Evolutionary conservation across 2,329 filamentous ascomycete species (phyloP), one percentile per base, ranked within the genome.

Genomic region (Trichoderma gracile): DNA sequence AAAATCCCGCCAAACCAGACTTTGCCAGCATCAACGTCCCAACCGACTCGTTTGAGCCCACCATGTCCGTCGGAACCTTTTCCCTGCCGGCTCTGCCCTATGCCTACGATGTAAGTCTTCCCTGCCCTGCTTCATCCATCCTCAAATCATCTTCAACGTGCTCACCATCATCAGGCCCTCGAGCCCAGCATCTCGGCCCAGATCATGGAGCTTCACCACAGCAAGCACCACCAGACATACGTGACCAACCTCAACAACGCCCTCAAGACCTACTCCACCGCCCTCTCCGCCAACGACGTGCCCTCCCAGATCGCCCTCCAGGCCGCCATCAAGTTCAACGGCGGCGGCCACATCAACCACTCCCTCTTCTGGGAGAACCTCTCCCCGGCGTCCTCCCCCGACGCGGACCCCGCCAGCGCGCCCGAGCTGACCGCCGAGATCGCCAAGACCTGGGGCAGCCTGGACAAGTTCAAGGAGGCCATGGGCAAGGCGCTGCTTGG

Each of bases 341-440:
- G 90, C 55, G 93, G 93, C 49, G 93, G 93, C 7, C 93, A 97
- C 81, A 89, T 96, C 78, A 97, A 97, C 81, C 93, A 97, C 82
- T 88, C 87, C 0, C 86, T 97, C 42, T 97, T 97, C 83, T 97
- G 93, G 93, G 87, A 91, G 78, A 93, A 92, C 76, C 83, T 96
- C 19, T 78, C 85, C 0, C 90, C 90, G 0, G 78, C 86, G 0
- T 80, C 78, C 19, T 86, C 83, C 2, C 68, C 81, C 0, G 85
- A 88, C 8, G 83, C 90, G 1, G 80, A 85, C 53, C 76, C 83
- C 3, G 78, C 82, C 4, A 76, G 80, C 1, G 86, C 86, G 0
- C 86, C 88, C 0, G 78, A 79, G 21, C 80, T 96, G 5, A 69
- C 81, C 9, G 79, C 81, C 0, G 87, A 87, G 9, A 89, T 96